These are phyloP conservation scores for Epithemia pelagica DNA, from an alignment of 108 stramenopile genomes.

Conservation along the genomic window DNA sequence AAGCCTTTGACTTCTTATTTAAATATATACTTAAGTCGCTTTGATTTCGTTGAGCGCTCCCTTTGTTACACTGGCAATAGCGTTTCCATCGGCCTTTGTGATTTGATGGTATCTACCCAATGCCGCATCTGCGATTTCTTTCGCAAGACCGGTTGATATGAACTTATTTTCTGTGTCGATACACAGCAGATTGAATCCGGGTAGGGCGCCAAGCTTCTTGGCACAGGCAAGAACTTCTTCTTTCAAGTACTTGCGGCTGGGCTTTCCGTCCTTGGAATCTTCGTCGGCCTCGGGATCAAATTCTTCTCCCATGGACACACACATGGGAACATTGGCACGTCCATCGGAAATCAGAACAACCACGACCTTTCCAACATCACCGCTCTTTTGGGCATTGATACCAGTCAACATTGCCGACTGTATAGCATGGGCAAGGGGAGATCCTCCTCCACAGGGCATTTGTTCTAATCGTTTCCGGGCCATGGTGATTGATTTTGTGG, in stretches of 20 bases:
- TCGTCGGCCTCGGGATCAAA: slow-evolving; percentile 76
- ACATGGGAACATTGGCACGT: slow-evolving; percentile 93
- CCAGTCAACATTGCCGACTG: slow-evolving; percentile 81
- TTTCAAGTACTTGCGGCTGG: slow-evolving; percentile 84
- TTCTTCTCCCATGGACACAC: slow-evolving; percentile 81
- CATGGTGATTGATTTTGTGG: slow-evolving; percentile 92
- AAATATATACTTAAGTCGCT: too few relatives aligned
- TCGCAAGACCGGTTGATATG: slow-evolving; percentile 92
- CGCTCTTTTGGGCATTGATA: slow-evolving; percentile 89
- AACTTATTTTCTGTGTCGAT: slow-evolving; percentile 97
- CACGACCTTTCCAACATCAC: slow-evolving; percentile 95
- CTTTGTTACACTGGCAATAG: slow-evolving; percentile 80
- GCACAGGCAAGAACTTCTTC: slow-evolving; percentile 92
- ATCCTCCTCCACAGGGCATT: slow-evolving; percentile 98
- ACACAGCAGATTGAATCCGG: slow-evolving; percentile 89
- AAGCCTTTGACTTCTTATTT: too few relatives aligned
- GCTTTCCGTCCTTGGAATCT: slow-evolving; percentile 89
- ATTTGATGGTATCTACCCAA: slow-evolving; percentile 85
- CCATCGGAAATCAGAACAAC: slow-evolving; percentile 92
- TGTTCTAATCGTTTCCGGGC: slow-evolving; percentile 89
- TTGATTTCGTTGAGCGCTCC: slow-evolving; percentile 73
- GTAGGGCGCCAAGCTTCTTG: slow-evolving; percentile 72
- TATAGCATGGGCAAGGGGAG: slow-evolving; percentile 90
- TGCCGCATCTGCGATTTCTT: slow-evolving; percentile 93
- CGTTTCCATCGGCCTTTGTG: slow-evolving; percentile 80